These are phyloP conservation scores for Puccinellia tenuiflora DNA, from an alignment of 176 grass and related monocot species.

Conservation along the genomic window DNA sequence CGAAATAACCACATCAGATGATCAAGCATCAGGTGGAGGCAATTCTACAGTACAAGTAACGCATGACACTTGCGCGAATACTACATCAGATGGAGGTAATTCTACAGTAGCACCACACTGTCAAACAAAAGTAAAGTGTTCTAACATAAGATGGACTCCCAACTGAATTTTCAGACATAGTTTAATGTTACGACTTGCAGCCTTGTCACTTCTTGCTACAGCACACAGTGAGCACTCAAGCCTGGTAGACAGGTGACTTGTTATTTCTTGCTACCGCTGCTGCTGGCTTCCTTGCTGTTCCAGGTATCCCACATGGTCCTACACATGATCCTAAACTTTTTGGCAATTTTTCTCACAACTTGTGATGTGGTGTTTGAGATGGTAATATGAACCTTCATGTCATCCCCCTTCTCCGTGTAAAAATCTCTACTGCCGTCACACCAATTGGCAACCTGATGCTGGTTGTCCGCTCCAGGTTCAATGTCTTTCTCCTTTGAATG, in stretches of 20 bases:
- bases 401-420: neutral
- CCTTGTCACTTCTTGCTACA: no score
- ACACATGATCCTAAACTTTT: neutral
- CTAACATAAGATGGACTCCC: no score
- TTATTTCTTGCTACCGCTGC: neutral
- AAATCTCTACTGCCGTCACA: neutral
- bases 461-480: neutral
- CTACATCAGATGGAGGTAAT: no score
- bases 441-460: neutral
- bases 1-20: neutral
- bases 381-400: neutral
- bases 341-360: neutral
- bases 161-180: no score
- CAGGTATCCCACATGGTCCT: neutral
- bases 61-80: no score
- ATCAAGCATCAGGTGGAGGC: neutral
- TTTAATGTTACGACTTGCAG: no score
- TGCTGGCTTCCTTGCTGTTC: neutral
- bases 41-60: neutral
- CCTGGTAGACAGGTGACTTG: neutral
- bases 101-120: no score
- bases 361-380: neutral
- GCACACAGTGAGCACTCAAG: no score
- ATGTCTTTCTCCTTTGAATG: neutral
- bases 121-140: no score